Conservation (phyloP, 73 alveolate species). For the Paramecium sexaurelia region DNA sequence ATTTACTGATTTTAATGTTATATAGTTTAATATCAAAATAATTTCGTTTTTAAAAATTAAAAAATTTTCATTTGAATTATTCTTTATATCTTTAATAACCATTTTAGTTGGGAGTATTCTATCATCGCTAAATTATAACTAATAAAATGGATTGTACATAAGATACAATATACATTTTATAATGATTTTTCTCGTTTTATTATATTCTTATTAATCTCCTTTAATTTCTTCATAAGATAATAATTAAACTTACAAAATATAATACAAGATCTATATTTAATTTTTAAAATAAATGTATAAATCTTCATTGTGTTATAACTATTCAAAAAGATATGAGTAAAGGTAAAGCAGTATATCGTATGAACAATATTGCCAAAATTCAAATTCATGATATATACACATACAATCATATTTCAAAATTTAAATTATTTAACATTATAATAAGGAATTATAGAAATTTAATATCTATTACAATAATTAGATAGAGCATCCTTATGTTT, state of each 20-base stretch:
- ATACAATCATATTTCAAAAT: background rate
- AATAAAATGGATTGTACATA: background rate
- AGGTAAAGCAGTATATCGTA: background rate
- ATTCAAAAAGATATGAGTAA: slow-evolving; percentile 10
- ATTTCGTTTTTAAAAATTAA: background rate
- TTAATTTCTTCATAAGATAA: background rate
- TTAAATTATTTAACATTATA: background rate
- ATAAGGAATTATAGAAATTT: background rate
- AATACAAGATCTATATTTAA: background rate
- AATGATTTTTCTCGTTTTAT: background rate
- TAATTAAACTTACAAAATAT: background rate
- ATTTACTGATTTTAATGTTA: background rate
- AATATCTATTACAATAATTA: background rate
- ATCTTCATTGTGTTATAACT: background rate
- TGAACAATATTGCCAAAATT: slow-evolving; percentile 46
- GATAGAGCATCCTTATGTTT: slow-evolving; percentile 3
- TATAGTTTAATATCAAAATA: background rate
- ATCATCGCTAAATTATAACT: background rate
- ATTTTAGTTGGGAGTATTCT: background rate
- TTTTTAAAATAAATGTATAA: background rate
- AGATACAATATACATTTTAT: background rate
- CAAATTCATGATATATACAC: slow-evolving; percentile 32
- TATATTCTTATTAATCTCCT: background rate
- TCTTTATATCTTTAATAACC: background rate
- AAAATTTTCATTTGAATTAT: background rate